phyloP scores from a whole-genome alignment of 306 rosid species.

The Cotoneaster glaucophyllus region DNA sequence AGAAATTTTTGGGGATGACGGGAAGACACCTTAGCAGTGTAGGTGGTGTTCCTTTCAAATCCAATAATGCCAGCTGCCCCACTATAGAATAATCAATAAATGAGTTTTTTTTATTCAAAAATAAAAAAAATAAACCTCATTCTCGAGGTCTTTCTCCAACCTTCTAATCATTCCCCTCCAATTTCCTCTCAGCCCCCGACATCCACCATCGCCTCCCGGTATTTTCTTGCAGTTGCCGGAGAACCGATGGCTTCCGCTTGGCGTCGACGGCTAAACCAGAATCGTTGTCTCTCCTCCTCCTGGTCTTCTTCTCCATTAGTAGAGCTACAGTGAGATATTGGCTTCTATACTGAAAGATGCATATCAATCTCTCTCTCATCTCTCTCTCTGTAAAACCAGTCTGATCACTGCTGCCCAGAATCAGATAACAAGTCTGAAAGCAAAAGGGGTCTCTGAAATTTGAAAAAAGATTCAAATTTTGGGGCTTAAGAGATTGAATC shows the following conservation, averaged over 20 bases:
- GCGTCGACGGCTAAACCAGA: constrained; percentile 36
- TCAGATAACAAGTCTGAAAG: constrained; percentile 14
- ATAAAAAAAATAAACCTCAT: too few species aligned
- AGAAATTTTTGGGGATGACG: too few species aligned
- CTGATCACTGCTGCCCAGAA: neutral
- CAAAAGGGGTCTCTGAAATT: constrained; percentile 19
- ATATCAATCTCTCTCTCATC: constrained; percentile 33
- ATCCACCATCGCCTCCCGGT: constrained; percentile 76
- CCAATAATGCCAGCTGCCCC: too few species aligned
- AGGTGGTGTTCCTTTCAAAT: too few species aligned
- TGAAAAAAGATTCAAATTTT: constrained; percentile 13
- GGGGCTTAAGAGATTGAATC: constrained; percentile 15
- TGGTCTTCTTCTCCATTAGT: constrained; percentile 78
- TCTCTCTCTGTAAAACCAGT: constrained; percentile 3
- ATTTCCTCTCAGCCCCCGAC: too few species aligned
- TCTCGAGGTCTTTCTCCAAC: too few species aligned
- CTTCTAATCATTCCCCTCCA: too few species aligned
- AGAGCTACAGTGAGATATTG: constrained; percentile 84
- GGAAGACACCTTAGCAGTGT: too few species aligned
- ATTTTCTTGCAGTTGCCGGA: constrained; percentile 83
- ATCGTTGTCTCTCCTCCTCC: constrained; percentile 49
- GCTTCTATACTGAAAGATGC: constrained; percentile 97
- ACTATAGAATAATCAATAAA: too few species aligned
- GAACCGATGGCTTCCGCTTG: constrained; percentile 59
- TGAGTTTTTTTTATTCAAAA: too few species aligned